Conservation (phyloP, 169 alveolate species). For the Theileria annulata region DNA sequence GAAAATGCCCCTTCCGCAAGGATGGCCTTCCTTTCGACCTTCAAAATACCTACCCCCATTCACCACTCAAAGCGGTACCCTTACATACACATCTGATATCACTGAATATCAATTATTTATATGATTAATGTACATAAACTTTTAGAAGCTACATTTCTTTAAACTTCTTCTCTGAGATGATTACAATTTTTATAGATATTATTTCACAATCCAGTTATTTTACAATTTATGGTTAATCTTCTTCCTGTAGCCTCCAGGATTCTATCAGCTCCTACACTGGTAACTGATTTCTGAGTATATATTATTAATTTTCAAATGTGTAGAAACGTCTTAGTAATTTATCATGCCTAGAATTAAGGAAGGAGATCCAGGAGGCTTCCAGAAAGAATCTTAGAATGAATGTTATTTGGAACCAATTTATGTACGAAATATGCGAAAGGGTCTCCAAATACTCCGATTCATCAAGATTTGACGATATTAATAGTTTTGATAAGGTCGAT, state of each 20-base stretch:
- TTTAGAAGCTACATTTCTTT: background rate
- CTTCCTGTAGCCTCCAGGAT: slow-evolving; percentile 34
- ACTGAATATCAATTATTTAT: background rate
- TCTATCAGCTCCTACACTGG: slow-evolving; percentile 43
- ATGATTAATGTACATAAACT: background rate
- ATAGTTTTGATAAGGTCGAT: slow-evolving; percentile 14
- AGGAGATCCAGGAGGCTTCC: slow-evolving; percentile 63
- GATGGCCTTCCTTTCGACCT: slow-evolving; percentile 65
- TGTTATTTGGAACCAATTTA: slow-evolving; percentile 50
- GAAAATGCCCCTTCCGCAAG: slow-evolving; percentile 99
- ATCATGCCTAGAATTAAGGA: slow-evolving; percentile 57
- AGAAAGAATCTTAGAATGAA: slow-evolving; percentile 44
- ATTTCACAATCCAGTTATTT: background rate
- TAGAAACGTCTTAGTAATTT: slow-evolving; percentile 65
- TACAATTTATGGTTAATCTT: slow-evolving; percentile 30
- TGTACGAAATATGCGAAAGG: slow-evolving; percentile 56
- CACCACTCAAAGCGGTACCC: slow-evolving; percentile 17
- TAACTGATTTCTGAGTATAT: slow-evolving; percentile 2
- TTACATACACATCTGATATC: background rate
- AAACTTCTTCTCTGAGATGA: background rate
- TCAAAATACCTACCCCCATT: background rate
- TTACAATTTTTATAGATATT: background rate
- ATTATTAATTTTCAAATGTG: background rate
- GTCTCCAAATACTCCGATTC: background rate
- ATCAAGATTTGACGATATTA: background rate